Evolutionary conservation across 768 basidiomycete genomes (phyloP), one percentile per base, ranked within the genome.

Genomic region (Trichaptum fuscoviolaceum): DNA sequence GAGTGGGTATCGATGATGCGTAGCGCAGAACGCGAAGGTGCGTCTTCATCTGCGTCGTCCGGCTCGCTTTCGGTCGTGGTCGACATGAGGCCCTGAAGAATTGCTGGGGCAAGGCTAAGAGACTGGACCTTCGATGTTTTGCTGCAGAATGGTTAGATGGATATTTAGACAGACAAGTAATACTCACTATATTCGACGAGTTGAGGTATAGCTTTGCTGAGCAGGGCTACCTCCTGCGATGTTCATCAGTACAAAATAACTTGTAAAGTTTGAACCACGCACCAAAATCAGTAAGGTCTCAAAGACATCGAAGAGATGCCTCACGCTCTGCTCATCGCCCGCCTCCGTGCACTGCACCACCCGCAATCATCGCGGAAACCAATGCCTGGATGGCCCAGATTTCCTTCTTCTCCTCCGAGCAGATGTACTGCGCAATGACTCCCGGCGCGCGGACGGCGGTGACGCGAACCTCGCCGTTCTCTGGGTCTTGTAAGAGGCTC

Each of bases 41-140:
- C 91, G 70, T 94, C 92, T 70, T 98, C 96, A 69, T 95, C 93
- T n/a, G 84, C 81, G 72, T 97, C 96, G 72, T 95, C 92, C 18
- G 96, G 94, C 71, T 97, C 95, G 7, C 89, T 87, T 79, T 99
- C 97, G 34, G 92, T 90, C 3, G 94, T 90, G 72, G 99, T 92
- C 59, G 95, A 94, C 85, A 99, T 91, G 58, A 99, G 86, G 58
- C 92, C 92, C 70, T 93, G 88, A 66, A 99, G 84, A 74, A 99
- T 96, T 27, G 86, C 84, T 60, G 86, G 85, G 18, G 94, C 95
- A 66, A 99, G 83, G 74, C 87, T 86, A 67, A 95, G 84, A 71
- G 85, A 85, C 78, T 97, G 95, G 42, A 99, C 85, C 78, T 95
- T 97, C 63, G 90, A 89, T 80, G 97, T 98, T 87, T 99, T 99